Conservation (phyloP, 176 grass and related monocot species). For the Melocanna baccifera region DNA sequence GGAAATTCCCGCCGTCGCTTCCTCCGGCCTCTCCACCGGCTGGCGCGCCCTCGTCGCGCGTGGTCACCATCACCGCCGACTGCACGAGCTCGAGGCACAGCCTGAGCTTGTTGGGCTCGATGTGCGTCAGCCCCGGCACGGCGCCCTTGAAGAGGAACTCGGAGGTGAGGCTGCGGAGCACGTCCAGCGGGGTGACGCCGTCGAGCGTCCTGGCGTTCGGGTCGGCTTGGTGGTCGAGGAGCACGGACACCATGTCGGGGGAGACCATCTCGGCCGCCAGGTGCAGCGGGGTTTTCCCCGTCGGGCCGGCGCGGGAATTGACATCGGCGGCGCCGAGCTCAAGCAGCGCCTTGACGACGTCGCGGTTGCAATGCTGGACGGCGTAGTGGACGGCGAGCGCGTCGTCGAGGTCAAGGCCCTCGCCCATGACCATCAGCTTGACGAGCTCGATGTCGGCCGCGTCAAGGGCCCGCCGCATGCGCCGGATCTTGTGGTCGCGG, state of each 20-base stretch:
- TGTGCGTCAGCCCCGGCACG: slow-evolving; percentile 79
- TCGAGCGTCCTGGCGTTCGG: slow-evolving; percentile 79
- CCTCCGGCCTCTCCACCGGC: slow-evolving; percentile 19
- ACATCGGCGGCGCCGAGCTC: slow-evolving; percentile 98
- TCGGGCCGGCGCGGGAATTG: slow-evolving; percentile 70
- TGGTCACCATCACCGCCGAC: slow-evolving; percentile 81
- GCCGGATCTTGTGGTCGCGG: slow-evolving; percentile 85
- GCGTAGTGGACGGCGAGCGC: slow-evolving; percentile 90
- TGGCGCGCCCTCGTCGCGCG: slow-evolving; percentile 59
- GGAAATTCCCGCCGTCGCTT: slow-evolving; percentile 35
- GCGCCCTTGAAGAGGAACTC: slow-evolving; percentile 99
- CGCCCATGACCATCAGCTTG: slow-evolving; percentile 99
- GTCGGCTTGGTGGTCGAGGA: slow-evolving; percentile 97
- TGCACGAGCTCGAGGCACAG: slow-evolving; percentile 97
- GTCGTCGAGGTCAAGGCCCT: slow-evolving; percentile 95
- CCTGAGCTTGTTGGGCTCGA: slow-evolving; percentile 95
- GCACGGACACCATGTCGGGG: slow-evolving; percentile 91
- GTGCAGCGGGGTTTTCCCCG: slow-evolving; percentile 81
- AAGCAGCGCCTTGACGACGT: slow-evolving; percentile 96
- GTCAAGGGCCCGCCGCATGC: slow-evolving; percentile 88
- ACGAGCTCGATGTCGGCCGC: slow-evolving; percentile 96
- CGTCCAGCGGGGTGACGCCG: slow-evolving; percentile 78
- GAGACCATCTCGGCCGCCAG: slow-evolving; percentile 91
- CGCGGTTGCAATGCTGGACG: slow-evolving; percentile 81
- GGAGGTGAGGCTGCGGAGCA: slow-evolving; percentile 85